Evolutionary conservation across 2,329 filamentous ascomycete genomes (phyloP), one percentile per base, ranked within the genome.

Genomic region (Colletotrichum caudatum): DNA sequence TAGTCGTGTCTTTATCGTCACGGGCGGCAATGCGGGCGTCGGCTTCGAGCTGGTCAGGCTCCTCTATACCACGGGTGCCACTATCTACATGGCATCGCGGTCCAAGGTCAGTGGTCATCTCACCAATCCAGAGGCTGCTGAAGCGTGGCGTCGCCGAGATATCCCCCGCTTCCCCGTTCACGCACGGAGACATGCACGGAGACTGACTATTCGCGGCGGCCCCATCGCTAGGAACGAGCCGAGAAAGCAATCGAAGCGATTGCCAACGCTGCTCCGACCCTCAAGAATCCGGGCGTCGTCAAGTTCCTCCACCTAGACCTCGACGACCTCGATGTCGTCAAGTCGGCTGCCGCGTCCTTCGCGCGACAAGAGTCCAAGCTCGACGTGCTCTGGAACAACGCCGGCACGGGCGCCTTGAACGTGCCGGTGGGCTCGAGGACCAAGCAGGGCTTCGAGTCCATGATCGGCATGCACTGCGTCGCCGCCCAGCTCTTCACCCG

Each of bases 51-150:
- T 90, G 5, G 79, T 80, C 66, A 84, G 83, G 64, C 83, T 90
- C 1, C 81, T 91, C 5, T 90, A 89, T 75, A 76, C 77, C 0
- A 83, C 82, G 4, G 85, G 87, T 26, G 88, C 81, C 26, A 89
- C 82, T 0, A 82, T 89, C 12, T 90, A 90, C 76, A 78, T 89
- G 63, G 85, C 86, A 11, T 84, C 82, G 2, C 83, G 87, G 58
- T 80, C 77, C 2, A 74, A 76, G 73, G 77, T 76, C 20, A 39
- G 73, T 65, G 35, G 41, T 23, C 8, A 29, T 41, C 6, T 7
- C 37, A 51, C 14, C 58, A 53, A 44, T 44, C 26, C 76, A 67
- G n/a, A 76, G 62, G 16, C 75, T 78, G 9, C 78, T 74, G 75
- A 23, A 58, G 14, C 33, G 29, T 26, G 26, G 12, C 20, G 11